Evolutionary conservation across 495 filamentous ascomycete species (phyloP).

Genomic region (Bathelium albidoporum): DNA sequence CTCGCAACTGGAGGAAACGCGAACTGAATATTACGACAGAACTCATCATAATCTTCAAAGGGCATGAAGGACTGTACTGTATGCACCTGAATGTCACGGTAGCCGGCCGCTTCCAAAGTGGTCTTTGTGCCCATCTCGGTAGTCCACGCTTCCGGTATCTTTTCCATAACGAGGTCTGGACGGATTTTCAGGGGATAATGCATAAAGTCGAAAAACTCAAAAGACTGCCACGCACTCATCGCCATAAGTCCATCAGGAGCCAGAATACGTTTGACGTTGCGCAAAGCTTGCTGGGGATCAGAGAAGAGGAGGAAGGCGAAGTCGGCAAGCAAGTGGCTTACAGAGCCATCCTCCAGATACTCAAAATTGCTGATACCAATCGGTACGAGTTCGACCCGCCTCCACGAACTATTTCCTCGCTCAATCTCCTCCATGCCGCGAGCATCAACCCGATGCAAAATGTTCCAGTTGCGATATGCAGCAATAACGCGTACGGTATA

Average conservation of each 20-base stretch:
- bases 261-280: not conserved
- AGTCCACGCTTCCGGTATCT: not conserved
- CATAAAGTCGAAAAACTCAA: not conserved
- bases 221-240: not conserved
- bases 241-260: not conserved
- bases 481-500: not conserved
- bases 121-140: not conserved
- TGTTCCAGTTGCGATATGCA: not conserved
- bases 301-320: not conserved
- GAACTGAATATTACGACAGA: not conserved
- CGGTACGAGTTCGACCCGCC: no score
- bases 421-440: not conserved
- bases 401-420: not conserved
- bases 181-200: not conserved
- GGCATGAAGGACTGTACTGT: not conserved
- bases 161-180: not conserved
- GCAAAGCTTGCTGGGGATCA: not conserved
- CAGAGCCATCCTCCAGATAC: not conserved
- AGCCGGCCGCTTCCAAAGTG: not conserved
- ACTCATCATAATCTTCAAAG: not conserved
- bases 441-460: not conserved
- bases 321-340: not conserved
- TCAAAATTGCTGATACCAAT: not conserved
- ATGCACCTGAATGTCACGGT: not conserved
- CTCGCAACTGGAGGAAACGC: not conserved